These are phyloP conservation scores for Graphilbum ipis-grandicollis DNA, from an alignment of 2,329 filamentous ascomycete genomes.

Conservation along the genomic window DNA sequence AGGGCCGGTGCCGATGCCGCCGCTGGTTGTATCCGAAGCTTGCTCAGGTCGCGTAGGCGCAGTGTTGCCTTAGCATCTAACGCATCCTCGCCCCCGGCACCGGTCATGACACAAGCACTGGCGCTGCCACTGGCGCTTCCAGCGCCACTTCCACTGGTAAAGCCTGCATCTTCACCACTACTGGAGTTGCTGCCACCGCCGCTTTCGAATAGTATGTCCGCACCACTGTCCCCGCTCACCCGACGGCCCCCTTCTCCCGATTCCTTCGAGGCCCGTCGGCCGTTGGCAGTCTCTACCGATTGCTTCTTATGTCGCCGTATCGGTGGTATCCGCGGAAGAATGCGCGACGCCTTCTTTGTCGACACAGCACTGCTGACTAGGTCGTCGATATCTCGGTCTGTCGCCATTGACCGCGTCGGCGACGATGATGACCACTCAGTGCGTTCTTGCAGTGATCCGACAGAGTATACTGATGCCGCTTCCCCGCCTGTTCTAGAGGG, in stretches of 20 bases:
- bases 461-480: background rate
- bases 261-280: too few species aligned
- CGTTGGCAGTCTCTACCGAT: background rate
- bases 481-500: background rate
- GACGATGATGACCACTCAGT: constrained; percentile 3
- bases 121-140: background rate
- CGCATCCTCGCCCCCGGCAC: constrained; percentile 16
- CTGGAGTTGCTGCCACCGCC: background rate
- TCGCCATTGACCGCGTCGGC: constrained; percentile 1
- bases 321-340: constrained; percentile 3
- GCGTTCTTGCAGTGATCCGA: constrained; percentile 2
- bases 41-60: constrained; percentile 25
- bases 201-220: background rate
- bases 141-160: background rate
- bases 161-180: background rate
- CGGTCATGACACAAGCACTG: background rate
- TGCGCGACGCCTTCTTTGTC: constrained; percentile 1
- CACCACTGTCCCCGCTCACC: background rate
- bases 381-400: constrained; percentile 4
- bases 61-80: constrained; percentile 20
- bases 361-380: background rate
- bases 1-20: background rate
- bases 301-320: constrained; percentile 6
- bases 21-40: constrained; percentile 9
- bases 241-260: background rate